A percentile compares a stretch with the other conserved stretches of the same genome.
Conservation (phyloP, 2,329 filamentous ascomycete genomes). For the Beauveria scarabaeidicola region DNA sequence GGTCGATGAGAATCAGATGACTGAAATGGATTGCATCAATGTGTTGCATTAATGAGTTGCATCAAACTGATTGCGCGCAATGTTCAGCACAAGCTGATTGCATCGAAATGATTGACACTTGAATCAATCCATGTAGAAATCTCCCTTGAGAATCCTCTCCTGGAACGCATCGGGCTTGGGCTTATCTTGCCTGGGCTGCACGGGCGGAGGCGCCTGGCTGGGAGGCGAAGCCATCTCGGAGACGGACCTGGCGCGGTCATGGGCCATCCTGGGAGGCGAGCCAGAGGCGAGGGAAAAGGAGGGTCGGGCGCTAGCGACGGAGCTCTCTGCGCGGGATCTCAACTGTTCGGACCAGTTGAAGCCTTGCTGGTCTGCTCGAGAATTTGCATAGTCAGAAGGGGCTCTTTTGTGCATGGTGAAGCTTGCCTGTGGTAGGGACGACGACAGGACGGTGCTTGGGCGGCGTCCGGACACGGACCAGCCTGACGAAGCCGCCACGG, state of each 20-base stretch:
- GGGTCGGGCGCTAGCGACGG: constrained; percentile 48
- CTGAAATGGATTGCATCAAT: no score
- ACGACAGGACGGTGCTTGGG: constrained; percentile 26
- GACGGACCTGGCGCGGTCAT: constrained; percentile 64
- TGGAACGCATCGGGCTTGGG: constrained; percentile 89
- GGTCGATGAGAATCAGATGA: background rate
- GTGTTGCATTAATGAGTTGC: no score
- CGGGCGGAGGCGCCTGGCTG: constrained; percentile 37
- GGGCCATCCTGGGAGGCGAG: constrained; percentile 32
- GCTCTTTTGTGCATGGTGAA: constrained; percentile 46
- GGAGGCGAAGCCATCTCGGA: constrained; percentile 53
- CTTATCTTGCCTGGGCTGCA: constrained; percentile 29
- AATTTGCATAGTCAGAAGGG: constrained; percentile 55
- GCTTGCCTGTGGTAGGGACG: constrained; percentile 47
- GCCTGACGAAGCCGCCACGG: constrained; percentile 20
- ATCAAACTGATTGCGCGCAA: no score
- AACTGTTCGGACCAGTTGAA: constrained; percentile 98
- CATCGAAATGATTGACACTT: no score
- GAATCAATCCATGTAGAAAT: constrained; percentile 90
- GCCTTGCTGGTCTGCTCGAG: constrained; percentile 68
- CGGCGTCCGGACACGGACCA: constrained; percentile 28
- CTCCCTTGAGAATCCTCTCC: constrained; percentile 92
- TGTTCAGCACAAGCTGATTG: no score
- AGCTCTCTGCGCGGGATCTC: constrained; percentile 82
- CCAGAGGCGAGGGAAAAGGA: constrained; percentile 48